Evolutionary conservation across 2,329 filamentous ascomycete species (phyloP).

Genomic region (Penicillium freii): DNA sequence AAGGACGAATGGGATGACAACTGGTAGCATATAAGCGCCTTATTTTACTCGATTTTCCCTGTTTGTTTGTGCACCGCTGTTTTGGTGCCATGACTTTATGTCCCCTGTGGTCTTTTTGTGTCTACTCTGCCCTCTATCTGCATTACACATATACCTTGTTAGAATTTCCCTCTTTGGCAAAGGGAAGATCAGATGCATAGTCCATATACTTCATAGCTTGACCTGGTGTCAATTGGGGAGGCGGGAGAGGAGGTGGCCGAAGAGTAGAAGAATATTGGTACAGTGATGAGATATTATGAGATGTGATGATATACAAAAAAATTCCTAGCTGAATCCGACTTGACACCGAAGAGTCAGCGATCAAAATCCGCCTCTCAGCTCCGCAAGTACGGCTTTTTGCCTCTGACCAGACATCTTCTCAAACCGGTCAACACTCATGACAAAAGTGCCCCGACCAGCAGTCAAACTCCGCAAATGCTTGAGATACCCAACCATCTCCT

Average conservation of each 20-base stretch:
- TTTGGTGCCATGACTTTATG: constrained; percentile 1
- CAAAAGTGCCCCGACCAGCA: constrained; percentile 74
- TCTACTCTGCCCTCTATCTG: constrained; percentile 1
- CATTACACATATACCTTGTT: constrained; percentile 3
- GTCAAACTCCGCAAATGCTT: constrained; percentile 86
- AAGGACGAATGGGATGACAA: constrained; percentile 61
- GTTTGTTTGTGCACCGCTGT: not conserved
- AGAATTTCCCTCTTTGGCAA: not conserved
- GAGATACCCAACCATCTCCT: constrained; percentile 95
- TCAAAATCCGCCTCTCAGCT: constrained; percentile 40
- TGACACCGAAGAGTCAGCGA: not conserved
- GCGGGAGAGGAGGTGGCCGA: not conserved
- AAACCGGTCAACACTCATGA: constrained; percentile 71
- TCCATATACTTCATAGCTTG: not conserved
- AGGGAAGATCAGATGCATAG: not conserved
- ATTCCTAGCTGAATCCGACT: not conserved
- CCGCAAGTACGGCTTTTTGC: constrained; percentile 55
- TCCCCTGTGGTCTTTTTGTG: not conserved
- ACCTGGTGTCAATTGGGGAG: not conserved
- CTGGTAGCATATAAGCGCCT: constrained; percentile 34
- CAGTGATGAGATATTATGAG: not conserved
- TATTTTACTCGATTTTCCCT: not conserved
- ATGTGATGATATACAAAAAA: constrained; percentile 3
- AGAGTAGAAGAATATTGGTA: constrained; percentile 5
- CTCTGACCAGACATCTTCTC: constrained; percentile 63